phyloP scores from a whole-genome alignment of 345 rosid species.

The Acer negundo region DNA sequence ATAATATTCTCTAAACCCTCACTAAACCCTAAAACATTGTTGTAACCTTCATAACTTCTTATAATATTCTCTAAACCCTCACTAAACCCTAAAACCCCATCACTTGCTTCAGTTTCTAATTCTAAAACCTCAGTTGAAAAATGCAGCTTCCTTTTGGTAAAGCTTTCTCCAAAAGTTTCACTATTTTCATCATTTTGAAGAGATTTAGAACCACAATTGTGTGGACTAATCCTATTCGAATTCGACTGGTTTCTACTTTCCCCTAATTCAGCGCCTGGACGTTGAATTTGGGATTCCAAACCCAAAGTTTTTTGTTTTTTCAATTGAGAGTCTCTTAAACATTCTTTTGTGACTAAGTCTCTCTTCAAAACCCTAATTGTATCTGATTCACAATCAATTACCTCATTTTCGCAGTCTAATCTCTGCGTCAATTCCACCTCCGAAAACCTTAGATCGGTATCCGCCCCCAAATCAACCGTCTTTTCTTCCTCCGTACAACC shows the following conservation, averaged over 20 bases:
- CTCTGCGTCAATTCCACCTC: conserved; percentile 33
- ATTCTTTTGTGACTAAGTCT: conserved; percentile 2
- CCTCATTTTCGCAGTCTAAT: conserved; percentile 16
- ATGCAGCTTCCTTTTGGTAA: conserved; percentile 23
- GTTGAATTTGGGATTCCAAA: conserved; percentile 14
- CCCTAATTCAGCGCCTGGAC: conserved; percentile 6
- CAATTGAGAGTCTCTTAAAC: conserved; percentile 11
- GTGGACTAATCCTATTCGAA: background rate
- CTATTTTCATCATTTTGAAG: conserved; percentile 11
- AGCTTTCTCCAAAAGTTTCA: conserved; percentile 19
- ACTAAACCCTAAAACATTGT: background rate
- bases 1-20: background rate
- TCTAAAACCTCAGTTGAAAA: conserved; percentile 23
- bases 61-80: background rate
- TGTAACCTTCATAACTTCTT: background rate
- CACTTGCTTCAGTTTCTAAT: conserved; percentile 11
- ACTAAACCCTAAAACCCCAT: background rate
- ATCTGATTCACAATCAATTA: conserved; percentile 13
- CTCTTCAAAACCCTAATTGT: conserved; percentile 26
- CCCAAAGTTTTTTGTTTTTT: conserved; percentile 22
- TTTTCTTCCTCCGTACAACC: conserved; percentile 1
- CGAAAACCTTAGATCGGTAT: conserved; percentile 38
- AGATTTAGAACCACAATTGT: background rate
- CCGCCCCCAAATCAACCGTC: conserved; percentile 44
- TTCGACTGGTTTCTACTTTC: conserved; percentile 17